Base-by-base conservation (phyloP, 208 protist genomes). In the Trypanosoma conorhini region DNA sequence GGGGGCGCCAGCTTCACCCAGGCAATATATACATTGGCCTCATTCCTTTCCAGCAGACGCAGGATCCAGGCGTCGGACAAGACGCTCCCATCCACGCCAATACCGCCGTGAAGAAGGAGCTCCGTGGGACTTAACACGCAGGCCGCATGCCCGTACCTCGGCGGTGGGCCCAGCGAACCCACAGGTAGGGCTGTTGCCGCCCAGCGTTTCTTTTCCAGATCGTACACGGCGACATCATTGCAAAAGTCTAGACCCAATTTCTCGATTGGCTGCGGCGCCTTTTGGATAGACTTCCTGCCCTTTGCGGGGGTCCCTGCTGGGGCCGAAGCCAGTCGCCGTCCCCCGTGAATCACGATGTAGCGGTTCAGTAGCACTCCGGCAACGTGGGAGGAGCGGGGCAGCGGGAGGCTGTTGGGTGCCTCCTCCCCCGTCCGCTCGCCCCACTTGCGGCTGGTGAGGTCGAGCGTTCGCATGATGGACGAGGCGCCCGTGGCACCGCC, bases 41-140 rank as follows among this genome's bases (percentile, higher is more conserved):
- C 71, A 46, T 48, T 48, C 42, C 68, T 70, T 24, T 76, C 72
- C 26, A 62, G 68, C 12, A 76, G 54, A 31, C 71, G 64, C 67
- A 95, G 58, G 72, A 95, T 74, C 87, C 90, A 95, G 58, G 85
- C 83, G 60, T 95, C 90, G 5, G 57, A 69, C 24, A 87, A 73
- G 28, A 90, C 69, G 3, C 71, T 55, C 0, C 87, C 90, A 22
- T 31, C 63, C 24, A 57, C 82, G 31, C 80, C 86, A 52, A 93
- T 67, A 46, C 90, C 90, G 58, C 90, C 90, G 59, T 93, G 77
- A 12, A 94, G 15, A 17, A 94, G 46, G n/a, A 92, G 48, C 72
- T 94, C 86, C 28, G 72, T 58, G 24, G 62, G 46, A 28, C 71
- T 65, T 19, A 76, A 8, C n/a, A 64, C 71, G 56, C 71, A 76